Evolutionary conservation across 805 yeast genomes (phyloP).

Genomic region (Cyberlindnera maclurae): DNA sequence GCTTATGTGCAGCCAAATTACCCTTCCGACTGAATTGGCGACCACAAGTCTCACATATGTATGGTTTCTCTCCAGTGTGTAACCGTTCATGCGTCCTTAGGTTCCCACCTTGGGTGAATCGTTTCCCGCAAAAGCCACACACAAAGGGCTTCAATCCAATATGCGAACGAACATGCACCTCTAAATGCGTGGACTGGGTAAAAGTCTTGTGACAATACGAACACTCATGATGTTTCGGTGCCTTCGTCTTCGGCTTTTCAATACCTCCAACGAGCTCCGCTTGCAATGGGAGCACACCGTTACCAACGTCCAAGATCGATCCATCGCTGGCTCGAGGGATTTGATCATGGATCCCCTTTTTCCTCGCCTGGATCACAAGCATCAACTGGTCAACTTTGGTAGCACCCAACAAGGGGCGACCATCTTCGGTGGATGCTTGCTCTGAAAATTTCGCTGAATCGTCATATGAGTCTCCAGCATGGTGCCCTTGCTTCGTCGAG

Average conservation of each 20-base stretch:
- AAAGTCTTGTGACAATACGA: conserved; percentile 74
- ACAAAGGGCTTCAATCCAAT: conserved; percentile 81
- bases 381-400: conserved; percentile 87
- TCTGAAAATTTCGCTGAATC: too few species aligned
- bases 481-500: background rate
- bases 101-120: conserved; percentile 88
- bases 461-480: conserved; percentile 2
- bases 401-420: conserved; percentile 70
- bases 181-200: conserved; percentile 86
- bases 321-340: conserved; percentile 67
- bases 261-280: conserved; percentile 74
- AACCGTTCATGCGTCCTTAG: conserved; percentile 76
- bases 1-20: conserved; percentile 78
- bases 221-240: conserved; percentile 57
- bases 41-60: conserved; percentile 68
- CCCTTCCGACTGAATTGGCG: conserved; percentile 85
- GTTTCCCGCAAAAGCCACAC: conserved; percentile 71
- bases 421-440: conserved; percentile 38
- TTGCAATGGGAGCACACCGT: conserved; percentile 48
- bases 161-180: conserved; percentile 83
- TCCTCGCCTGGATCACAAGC: conserved; percentile 86
- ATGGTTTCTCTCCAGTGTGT: conserved; percentile 93
- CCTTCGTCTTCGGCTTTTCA: conserved; percentile 46
- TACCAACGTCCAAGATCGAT: conserved; percentile 47
- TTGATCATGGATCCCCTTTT: conserved; percentile 61